Percentiles rank a stretch among this genome's conserved stretches.
Evolutionary conservation across 2,329 filamentous ascomycete species (phyloP).

Genomic region (Colletotrichum eremochloae): DNA sequence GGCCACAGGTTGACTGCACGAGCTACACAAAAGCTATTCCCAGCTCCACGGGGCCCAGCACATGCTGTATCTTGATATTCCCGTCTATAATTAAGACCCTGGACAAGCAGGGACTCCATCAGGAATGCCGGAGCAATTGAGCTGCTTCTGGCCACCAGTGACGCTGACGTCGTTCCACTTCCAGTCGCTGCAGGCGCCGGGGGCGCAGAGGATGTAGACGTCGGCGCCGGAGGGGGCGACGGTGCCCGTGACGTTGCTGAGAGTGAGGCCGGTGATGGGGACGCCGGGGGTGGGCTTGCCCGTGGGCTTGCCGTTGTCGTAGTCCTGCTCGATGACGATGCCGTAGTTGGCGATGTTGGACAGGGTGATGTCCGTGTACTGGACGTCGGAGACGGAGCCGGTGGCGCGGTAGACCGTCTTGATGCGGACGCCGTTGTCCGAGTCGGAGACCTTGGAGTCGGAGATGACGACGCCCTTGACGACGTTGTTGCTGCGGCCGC

Average conservation of each 20-base stretch:
- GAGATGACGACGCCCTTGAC: slow-evolving; percentile 65
- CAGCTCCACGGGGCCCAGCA: no score
- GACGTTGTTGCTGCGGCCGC: slow-evolving; percentile 63
- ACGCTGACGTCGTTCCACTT: slow-evolving; percentile 63
- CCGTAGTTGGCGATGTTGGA: slow-evolving; percentile 57
- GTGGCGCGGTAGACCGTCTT: slow-evolving; percentile 63
- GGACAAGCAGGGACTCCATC: slow-evolving; percentile 38
- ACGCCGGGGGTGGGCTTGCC: slow-evolving; percentile 62
- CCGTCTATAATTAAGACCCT: slow-evolving; percentile 1
- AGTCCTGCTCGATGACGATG: slow-evolving; percentile 59
- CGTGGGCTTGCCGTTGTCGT: slow-evolving; percentile 56
- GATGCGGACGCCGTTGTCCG: slow-evolving; percentile 65
- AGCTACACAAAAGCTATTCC: no score
- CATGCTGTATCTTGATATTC: no score
- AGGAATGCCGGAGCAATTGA: slow-evolving; percentile 47
- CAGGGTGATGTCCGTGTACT: slow-evolving; percentile 59
- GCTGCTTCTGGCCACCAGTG: slow-evolving; percentile 62
- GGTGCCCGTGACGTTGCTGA: slow-evolving; percentile 59
- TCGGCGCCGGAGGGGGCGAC: slow-evolving; percentile 56
- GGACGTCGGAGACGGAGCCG: slow-evolving; percentile 58
- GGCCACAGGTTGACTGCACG: no score
- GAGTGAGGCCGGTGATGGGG: slow-evolving; percentile 65
- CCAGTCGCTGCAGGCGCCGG: slow-evolving; percentile 65
- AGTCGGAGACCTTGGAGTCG: slow-evolving; percentile 64
- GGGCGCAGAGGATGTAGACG: slow-evolving; percentile 67